A percentile compares a stretch with the other conserved stretches of the same genome.
Evolutionary conservation across 2,329 filamentous ascomycete species (phyloP).

Genomic region (Penicillium sp.): DNA sequence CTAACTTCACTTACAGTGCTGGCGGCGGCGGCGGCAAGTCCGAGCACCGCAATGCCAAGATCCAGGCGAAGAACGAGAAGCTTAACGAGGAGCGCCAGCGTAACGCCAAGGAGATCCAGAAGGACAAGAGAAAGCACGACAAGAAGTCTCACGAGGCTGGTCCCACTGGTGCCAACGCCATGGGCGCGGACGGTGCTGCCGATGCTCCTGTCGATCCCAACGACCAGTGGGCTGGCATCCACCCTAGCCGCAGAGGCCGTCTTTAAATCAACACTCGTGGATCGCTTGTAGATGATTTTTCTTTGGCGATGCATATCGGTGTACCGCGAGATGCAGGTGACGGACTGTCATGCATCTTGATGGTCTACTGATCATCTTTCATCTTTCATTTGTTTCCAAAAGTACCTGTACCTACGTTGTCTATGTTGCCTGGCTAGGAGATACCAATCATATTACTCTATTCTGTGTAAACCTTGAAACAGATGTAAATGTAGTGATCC

Average conservation of each 20-base stretch:
- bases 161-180: constrained; percentile 27
- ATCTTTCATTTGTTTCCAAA: constrained; percentile 14
- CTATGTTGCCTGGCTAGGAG: constrained; percentile 13
- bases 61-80: constrained; percentile 82
- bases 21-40: constrained; percentile 77
- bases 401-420: constrained; percentile 8
- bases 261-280: constrained; percentile 25
- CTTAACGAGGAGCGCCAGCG: constrained; percentile 69
- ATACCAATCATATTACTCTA: constrained; percentile 14
- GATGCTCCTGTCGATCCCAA: constrained; percentile 14
- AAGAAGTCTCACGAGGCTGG: constrained; percentile 19
- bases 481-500: too few species aligned
- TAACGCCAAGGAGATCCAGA: constrained; percentile 51
- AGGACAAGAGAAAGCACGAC: constrained; percentile 43
- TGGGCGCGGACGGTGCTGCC: constrained; percentile 12
- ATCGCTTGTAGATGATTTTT: neutral
- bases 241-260: constrained; percentile 47
- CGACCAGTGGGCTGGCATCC: constrained; percentile 40
- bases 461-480: neutral
- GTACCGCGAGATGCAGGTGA: constrained; percentile 3
- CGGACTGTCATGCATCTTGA: constrained; percentile 1
- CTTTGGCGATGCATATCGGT: neutral
- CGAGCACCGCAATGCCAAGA: constrained; percentile 70
- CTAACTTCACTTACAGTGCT: constrained; percentile 54
- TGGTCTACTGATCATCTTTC: constrained; percentile 9